Evolutionary conservation across 129 eudicot genomes (phyloP).

Genomic region (Artemisia tridentata): DNA sequence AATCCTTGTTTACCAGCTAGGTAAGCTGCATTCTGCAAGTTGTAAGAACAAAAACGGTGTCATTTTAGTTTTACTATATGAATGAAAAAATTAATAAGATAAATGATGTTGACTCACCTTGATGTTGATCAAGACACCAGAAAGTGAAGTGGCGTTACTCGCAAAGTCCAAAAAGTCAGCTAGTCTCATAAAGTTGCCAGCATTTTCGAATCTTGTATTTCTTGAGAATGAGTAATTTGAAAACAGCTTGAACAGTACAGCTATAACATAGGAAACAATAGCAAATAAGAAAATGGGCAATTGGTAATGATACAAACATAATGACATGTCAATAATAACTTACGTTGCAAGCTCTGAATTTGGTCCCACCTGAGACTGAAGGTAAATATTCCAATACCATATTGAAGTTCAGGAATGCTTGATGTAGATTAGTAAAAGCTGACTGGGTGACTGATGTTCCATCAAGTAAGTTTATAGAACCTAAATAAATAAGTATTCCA

Average conservation of each 20-base stretch:
- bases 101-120: conserved; percentile 59
- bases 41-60: too few species aligned
- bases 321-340: conserved; percentile 22
- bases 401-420: conserved; percentile 39
- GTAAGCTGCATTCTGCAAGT: too few species aligned
- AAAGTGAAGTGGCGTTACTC: conserved; percentile 63
- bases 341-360: conserved; percentile 60
- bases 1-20: too few species aligned
- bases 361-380: conserved; percentile 72
- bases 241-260: conserved; percentile 47
- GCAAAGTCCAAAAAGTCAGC: conserved; percentile 59
- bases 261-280: conserved; percentile 35
- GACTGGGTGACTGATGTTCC: conserved; percentile 49
- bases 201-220: conserved; percentile 50
- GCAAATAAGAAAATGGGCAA: background rate
- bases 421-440: conserved; percentile 17
- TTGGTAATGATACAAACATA: background rate
- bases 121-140: conserved; percentile 73
- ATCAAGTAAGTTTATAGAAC: conserved; percentile 65
- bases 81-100: too few species aligned
- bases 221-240: conserved; percentile 32
- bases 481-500: too few species aligned
- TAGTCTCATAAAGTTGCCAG: conserved; percentile 51
- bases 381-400: conserved; percentile 52
- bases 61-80: too few species aligned